Percentiles rank a stretch among this genome's conserved stretches.
phyloP scores from a whole-genome alignment of 1,284 basidiomycete species.

The Papiliotrema fonsecae region DNA sequence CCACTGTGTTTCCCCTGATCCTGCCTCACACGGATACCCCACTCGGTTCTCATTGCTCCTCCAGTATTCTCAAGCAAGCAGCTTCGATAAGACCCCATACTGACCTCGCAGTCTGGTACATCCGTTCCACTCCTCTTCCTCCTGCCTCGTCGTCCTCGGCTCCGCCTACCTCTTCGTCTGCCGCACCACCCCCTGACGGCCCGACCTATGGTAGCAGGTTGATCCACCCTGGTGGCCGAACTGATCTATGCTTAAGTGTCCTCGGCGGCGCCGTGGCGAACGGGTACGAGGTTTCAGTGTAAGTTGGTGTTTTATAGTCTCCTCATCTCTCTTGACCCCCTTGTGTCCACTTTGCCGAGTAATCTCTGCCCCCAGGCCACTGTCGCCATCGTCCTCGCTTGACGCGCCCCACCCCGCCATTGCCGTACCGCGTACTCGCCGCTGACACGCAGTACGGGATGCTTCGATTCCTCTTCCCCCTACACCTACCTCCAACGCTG shows the following conservation, averaged over 20 bases:
- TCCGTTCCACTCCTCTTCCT: neutral
- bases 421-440: neutral
- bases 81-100: neutral
- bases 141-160: neutral
- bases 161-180: neutral
- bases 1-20: neutral
- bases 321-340: neutral
- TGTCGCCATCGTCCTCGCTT: neutral
- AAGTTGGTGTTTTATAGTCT: neutral
- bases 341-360: neutral
- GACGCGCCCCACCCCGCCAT: neutral
- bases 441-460: neutral
- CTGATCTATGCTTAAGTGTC: neutral
- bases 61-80: neutral
- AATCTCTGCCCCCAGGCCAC: neutral
- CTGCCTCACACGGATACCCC: neutral
- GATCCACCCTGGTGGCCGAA: neutral
- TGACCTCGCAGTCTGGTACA: conserved; percentile 1
- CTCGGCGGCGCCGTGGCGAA: neutral
- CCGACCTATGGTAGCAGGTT: neutral
- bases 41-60: neutral
- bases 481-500: neutral
- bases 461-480: neutral
- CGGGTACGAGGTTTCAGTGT: neutral
- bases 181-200: neutral